A percentile compares a stretch with the other conserved stretches of the same genome.
Evolutionary conservation across 2,329 filamentous ascomycete species (phyloP).

Genomic region (Talaromyces sp.): DNA sequence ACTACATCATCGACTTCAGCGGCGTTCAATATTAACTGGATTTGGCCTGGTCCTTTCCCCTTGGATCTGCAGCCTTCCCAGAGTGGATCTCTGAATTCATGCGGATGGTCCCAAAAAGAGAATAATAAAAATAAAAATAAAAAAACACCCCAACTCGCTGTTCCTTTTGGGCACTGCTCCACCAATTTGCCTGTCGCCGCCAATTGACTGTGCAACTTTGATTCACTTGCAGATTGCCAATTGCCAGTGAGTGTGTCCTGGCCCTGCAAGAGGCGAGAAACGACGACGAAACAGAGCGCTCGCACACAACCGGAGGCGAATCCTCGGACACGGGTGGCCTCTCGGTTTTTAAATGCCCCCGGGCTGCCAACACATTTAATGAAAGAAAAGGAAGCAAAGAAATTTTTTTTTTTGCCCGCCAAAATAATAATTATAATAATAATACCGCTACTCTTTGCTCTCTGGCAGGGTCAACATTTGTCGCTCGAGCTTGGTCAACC

Average conservation of each 20-base stretch:
- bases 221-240: neutral
- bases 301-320: neutral
- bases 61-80: constrained; percentile 1
- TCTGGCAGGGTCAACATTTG: neutral
- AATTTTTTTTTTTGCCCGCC: neutral
- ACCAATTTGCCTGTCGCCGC: neutral
- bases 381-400: neutral
- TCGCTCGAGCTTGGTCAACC: constrained; percentile 7
- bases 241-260: neutral
- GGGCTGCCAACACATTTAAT: neutral
- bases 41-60: neutral
- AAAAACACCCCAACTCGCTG: neutral
- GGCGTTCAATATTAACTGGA: neutral
- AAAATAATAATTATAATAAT: neutral
- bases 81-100: neutral
- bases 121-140: neutral
- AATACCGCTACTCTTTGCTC: neutral
- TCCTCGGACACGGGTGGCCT: neutral
- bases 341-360: neutral
- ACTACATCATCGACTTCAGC: neutral
- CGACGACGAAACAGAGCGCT: neutral
- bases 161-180: neutral
- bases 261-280: neutral
- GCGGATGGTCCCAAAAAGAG: neutral
- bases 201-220: neutral